phyloP scores from a whole-genome alignment of 176 grass and related monocot genomes.

The Secale cereale region DNA sequence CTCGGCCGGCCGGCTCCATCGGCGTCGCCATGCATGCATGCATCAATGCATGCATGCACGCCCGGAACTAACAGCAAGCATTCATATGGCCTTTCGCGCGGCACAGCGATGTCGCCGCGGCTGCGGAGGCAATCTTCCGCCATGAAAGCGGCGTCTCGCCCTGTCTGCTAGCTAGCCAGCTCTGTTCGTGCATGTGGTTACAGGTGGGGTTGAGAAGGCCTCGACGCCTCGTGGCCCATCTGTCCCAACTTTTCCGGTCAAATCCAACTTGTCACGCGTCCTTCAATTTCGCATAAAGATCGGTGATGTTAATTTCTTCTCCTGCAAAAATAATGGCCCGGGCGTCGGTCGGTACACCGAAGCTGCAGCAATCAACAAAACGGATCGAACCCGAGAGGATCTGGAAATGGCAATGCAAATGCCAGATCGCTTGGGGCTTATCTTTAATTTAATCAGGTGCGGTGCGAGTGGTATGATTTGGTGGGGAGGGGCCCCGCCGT shows the following conservation, averaged over 20 bases:
- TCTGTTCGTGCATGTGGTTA: constrained; percentile 24
- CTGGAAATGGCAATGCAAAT: background rate
- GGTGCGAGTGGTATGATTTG: constrained; percentile 1
- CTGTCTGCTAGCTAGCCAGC: background rate
- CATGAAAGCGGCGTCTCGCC: constrained; percentile 35
- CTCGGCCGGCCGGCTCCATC: background rate
- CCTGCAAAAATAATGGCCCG: too few relatives aligned
- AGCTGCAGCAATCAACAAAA: constrained; percentile 28
- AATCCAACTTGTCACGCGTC: constrained; percentile 18
- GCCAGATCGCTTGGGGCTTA: background rate
- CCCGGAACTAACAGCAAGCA: background rate
- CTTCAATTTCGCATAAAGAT: constrained; percentile 20
- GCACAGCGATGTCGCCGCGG: background rate
- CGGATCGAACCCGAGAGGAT: constrained; percentile 35
- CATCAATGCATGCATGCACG: background rate
- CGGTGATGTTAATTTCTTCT: background rate
- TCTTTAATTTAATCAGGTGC: background rate
- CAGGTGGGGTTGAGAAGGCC: constrained; percentile 19
- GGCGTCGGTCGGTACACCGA: background rate
- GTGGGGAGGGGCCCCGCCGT: constrained; percentile 1
- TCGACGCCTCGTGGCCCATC: constrained; percentile 30
- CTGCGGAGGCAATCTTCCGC: constrained; percentile 6
- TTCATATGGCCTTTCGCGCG: constrained; percentile 18
- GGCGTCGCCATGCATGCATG: background rate
- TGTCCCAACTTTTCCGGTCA: constrained; percentile 42